phyloP scores from a whole-genome alignment of 2,329 filamentous ascomycete species.

The Colletotrichum euphorbiae region DNA sequence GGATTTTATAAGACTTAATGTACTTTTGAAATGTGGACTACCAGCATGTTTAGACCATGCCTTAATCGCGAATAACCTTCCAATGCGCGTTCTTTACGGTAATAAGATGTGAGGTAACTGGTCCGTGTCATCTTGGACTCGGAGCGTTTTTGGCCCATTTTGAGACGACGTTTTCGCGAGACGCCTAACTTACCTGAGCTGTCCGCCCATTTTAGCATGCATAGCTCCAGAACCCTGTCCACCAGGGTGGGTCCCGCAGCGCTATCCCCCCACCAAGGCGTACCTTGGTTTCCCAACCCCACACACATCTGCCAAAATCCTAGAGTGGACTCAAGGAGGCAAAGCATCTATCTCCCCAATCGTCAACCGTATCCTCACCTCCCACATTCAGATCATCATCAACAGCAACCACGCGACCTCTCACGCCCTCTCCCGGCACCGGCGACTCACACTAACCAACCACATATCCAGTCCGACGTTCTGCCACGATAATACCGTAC shows the following conservation, averaged over 20 bases:
- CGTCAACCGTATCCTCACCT: conserved; percentile 36
- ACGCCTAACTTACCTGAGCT: conserved; percentile 3
- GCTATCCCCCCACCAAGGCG: conserved; percentile 23
- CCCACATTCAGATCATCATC: conserved; percentile 19
- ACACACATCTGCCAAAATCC: conserved; percentile 36
- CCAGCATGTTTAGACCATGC: background rate
- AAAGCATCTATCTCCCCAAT: conserved; percentile 33
- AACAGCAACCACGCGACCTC: background rate
- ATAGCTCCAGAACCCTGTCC: conserved; percentile 12
- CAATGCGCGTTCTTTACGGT: no score
- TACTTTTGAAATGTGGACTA: background rate
- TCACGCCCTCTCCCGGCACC: conserved; percentile 6
- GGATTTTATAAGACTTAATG: background rate
- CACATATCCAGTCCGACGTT: background rate
- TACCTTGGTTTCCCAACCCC: conserved; percentile 33
- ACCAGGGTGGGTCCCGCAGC: conserved; percentile 17
- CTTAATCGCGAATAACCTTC: background rate
- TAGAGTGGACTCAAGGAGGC: conserved; percentile 25
- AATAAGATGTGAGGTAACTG: no score
- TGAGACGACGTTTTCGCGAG: conserved; percentile 2
- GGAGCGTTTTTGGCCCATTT: background rate
- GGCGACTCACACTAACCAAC: conserved; percentile 20
- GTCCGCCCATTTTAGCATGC: background rate
- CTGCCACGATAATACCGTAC: background rate
- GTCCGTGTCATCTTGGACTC: no score